Conservation (phyloP, 2,329 filamentous ascomycete species). For the Torrubiella hemipterigena region DNA sequence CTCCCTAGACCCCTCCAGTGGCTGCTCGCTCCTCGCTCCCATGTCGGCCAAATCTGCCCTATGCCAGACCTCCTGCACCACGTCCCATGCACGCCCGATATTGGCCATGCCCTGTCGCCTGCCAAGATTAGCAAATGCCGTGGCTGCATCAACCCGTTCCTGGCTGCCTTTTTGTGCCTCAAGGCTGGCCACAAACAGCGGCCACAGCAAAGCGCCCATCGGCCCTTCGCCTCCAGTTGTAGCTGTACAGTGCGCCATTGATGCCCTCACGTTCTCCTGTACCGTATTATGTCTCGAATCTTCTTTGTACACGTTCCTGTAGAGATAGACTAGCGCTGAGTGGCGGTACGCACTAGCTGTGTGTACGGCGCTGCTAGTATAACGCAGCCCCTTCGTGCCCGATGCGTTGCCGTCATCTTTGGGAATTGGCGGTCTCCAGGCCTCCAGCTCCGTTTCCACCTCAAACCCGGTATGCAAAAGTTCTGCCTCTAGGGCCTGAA, state of each 20-base stretch:
- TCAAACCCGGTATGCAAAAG: no score
- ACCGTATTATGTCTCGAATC: slow-evolving; percentile 34
- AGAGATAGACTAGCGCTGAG: slow-evolving; percentile 44
- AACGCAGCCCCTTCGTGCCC: slow-evolving; percentile 16
- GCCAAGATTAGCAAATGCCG: slow-evolving; percentile 40
- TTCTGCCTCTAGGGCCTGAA: no score
- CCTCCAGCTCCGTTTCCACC: no score
- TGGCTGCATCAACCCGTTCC: slow-evolving; percentile 38
- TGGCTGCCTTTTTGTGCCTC: slow-evolving; percentile 38
- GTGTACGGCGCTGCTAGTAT: slow-evolving; percentile 42
- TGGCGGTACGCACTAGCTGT: slow-evolving; percentile 50
- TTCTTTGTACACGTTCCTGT: slow-evolving; percentile 39
- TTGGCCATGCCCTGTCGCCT: slow-evolving; percentile 53
- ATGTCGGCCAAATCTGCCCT: slow-evolving; percentile 27
- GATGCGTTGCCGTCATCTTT: not conserved
- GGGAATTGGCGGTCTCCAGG: slow-evolving; percentile 42
- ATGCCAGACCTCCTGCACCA: slow-evolving; percentile 50
- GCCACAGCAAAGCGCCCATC: slow-evolving; percentile 53
- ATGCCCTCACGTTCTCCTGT: slow-evolving; percentile 42
- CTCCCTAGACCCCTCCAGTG: no score
- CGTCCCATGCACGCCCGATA: slow-evolving; percentile 47
- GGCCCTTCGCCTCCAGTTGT: slow-evolving; percentile 44
- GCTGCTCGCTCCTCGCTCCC: no score
- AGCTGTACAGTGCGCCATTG: slow-evolving; percentile 38
- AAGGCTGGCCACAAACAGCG: slow-evolving; percentile 50